Percentiles rank a stretch among this genome's conserved stretches.
Conservation (phyloP, 2,329 filamentous ascomycete species). For the Pyrenophora graminea region DNA sequence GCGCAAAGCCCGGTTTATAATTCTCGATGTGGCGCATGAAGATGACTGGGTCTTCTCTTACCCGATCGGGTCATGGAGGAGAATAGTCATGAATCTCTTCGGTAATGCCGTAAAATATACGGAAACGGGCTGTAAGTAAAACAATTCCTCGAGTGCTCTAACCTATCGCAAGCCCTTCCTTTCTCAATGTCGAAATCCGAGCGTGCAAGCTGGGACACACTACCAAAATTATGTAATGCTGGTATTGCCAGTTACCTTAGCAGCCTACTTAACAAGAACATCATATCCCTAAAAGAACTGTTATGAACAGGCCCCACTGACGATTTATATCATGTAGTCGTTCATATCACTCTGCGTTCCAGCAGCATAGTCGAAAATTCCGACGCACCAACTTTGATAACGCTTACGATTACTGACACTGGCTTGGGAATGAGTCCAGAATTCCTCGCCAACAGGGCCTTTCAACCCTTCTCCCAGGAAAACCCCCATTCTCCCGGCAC, state of each 20-base stretch:
- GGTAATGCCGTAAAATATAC: slow-evolving; percentile 47
- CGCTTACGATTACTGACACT: slow-evolving; percentile 45
- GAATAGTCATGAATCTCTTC: slow-evolving; percentile 46
- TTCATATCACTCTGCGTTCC: slow-evolving; percentile 33
- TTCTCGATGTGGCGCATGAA: slow-evolving; percentile 31
- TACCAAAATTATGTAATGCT: background rate
- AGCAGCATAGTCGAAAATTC: slow-evolving; percentile 1
- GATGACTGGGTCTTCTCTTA: slow-evolving; percentile 50
- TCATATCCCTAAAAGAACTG: background rate
- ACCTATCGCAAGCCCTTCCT: background rate
- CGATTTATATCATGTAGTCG: slow-evolving; percentile 7
- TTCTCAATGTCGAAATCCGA: no score
- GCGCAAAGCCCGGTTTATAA: slow-evolving; percentile 31
- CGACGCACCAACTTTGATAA: slow-evolving; percentile 18
- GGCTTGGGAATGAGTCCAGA: slow-evolving; percentile 41
- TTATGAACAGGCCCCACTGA: background rate
- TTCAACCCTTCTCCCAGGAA: slow-evolving; percentile 44
- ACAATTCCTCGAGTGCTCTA: background rate
- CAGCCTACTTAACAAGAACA: background rate
- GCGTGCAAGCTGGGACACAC: background rate
- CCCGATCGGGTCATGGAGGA: slow-evolving; percentile 44
- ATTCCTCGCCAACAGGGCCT: slow-evolving; percentile 39
- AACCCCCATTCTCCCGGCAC: slow-evolving; percentile 28
- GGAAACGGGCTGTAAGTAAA: slow-evolving; percentile 24
- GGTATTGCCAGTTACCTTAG: background rate